Evolutionary conservation across 2,329 filamentous ascomycete genomes (phyloP), one percentile per base, ranked within the genome.

Genomic region (Chrysoporthe deuterocubensis): DNA sequence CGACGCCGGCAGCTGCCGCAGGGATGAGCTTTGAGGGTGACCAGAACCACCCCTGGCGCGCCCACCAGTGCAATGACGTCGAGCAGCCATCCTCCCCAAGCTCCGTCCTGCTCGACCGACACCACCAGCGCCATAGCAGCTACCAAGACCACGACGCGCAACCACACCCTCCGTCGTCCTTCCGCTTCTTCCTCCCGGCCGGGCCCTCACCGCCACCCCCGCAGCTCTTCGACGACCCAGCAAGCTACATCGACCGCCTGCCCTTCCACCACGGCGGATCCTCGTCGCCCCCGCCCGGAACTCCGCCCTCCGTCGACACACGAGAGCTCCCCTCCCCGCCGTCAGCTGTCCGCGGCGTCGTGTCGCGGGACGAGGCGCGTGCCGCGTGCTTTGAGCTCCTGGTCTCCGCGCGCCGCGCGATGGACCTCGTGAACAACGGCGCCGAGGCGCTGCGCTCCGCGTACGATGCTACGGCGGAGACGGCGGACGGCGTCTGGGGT

Each of bases 401-500:
- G 13, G 43, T 61, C 48, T 16, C 61, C 16, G 48, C 44, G 44
- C 58, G 65, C 57, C 64, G 50, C 43, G 65, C 46, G 18, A 70
- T 70, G 68, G 68, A 70, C 4, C 59, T 64, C 26, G 46, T 70
- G 16, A 66, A 44, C 6, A 42, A 58, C 11, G 37, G 54, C n/a
- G 40, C 44, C 37, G 62, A 61, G 18, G 46, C 43, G 21, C 52
- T n/a, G 32, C 56, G 44, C 43, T 48, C 21, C 18, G 46, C 52
- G 13, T 67, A 68, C 61, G 46, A 56, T 5, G 18, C 66, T 21
- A 56, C 37, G 48, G 32, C 75, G 74, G 72, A 77, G 54, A 75
- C 74, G 62, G 66, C 75, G 40, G 75, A 74, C 60, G 69, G 71
- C 13, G 73, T 76, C 8, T 79, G 78, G 70, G 75, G 71, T 68